Percentiles rank a stretch among this genome's conserved stretches.
phyloP scores from a whole-genome alignment of 2,329 filamentous ascomycete species.

The Chaetomium sp. region DNA sequence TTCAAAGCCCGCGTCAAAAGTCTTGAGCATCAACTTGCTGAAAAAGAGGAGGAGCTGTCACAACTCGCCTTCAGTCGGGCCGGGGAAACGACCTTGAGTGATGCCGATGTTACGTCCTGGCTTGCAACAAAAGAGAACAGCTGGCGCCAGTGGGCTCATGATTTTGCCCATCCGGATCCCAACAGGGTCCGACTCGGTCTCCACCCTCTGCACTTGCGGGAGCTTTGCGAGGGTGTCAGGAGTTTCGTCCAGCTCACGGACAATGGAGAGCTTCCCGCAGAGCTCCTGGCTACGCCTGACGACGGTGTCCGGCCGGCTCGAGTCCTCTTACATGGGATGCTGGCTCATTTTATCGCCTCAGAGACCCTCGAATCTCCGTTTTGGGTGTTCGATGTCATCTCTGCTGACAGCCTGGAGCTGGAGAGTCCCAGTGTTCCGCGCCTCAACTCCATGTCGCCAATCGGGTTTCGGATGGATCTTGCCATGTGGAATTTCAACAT shows the following conservation, averaged over 20 bases:
- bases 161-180: conserved; percentile 23
- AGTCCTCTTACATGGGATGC: conserved; percentile 27
- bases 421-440: conserved; percentile 23
- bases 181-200: conserved; percentile 22
- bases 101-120: conserved; percentile 10
- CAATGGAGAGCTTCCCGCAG: conserved; percentile 18
- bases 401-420: conserved; percentile 7
- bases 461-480: conserved; percentile 25
- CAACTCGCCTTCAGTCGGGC: background rate
- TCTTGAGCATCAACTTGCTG: conserved; percentile 13
- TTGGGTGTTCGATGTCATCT: conserved; percentile 29
- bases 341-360: conserved; percentile 24
- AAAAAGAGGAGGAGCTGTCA: conserved; percentile 15
- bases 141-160: conserved; percentile 25
- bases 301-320: background rate
- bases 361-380: conserved; percentile 25
- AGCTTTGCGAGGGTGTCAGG: conserved; percentile 26
- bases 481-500: conserved; percentile 21
- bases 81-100: background rate
- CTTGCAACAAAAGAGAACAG: conserved; percentile 2
- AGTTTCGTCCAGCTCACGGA: conserved; percentile 26
- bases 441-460: conserved; percentile 18
- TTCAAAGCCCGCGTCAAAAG: conserved; percentile 24
- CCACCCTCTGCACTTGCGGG: conserved; percentile 25
- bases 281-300: conserved; percentile 4